A percentile compares a stretch with the other conserved stretches of the same genome.
phyloP scores from a whole-genome alignment of 345 rosid genomes.

The Isatis tinctoria region DNA sequence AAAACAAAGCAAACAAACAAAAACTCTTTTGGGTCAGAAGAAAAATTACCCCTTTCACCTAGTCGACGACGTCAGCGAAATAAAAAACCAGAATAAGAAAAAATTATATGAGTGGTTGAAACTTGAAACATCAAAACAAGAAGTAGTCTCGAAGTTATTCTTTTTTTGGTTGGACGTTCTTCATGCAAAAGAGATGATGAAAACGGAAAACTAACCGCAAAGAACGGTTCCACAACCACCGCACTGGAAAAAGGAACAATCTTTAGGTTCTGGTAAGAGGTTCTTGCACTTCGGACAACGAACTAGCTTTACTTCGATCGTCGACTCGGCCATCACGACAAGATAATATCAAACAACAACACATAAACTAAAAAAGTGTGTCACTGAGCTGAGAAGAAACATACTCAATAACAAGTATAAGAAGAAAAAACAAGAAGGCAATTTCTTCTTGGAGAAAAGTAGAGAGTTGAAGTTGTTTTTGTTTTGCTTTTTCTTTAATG shows the following conservation, averaged over 20 bases:
- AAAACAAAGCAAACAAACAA: conserved; percentile 11
- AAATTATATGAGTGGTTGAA: not conserved
- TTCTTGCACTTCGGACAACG: conserved; percentile 92
- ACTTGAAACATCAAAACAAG: not conserved
- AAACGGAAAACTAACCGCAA: conserved; percentile 48
- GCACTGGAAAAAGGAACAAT: conserved; percentile 74
- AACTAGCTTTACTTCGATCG: conserved; percentile 58
- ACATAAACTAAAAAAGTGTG: not conserved
- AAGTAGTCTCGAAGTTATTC: not conserved
- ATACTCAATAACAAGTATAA: not conserved
- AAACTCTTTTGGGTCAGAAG: not conserved
- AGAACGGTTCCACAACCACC: conserved; percentile 98
- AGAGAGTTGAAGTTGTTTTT: not conserved
- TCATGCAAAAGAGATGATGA: conserved; percentile 13
- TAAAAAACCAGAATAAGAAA: not conserved
- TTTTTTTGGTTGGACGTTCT: not conserved
- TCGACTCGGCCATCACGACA: conserved; percentile 52
- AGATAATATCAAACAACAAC: not conserved
- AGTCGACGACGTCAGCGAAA: not conserved
- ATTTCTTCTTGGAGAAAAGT: conserved; percentile 6
- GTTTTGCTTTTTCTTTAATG: not conserved
- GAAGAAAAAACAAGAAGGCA: not conserved
- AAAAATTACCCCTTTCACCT: not conserved
- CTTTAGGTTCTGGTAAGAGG: conserved; percentile 75
- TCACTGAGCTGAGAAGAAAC: not conserved